Evolutionary conservation across 768 basidiomycete species (phyloP), one percentile per base, ranked within the genome.

Genomic region (Jaapia argillacea): DNA sequence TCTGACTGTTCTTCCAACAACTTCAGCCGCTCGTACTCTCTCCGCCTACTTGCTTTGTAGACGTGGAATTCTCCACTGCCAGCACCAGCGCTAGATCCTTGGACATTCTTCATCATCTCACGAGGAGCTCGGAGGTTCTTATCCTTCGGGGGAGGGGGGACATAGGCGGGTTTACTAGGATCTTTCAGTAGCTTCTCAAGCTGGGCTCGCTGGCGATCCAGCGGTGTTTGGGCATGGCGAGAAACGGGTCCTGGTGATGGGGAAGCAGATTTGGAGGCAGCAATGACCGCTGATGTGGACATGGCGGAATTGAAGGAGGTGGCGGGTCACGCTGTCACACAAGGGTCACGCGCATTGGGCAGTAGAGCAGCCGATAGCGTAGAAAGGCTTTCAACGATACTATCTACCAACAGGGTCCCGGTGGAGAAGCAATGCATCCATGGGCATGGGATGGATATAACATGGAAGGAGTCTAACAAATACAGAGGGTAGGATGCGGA

Each of bases 41-140:
- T 72, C 57, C 94, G 73, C 48, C 96, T 68, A 50, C 83, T 81
- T 14, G 94, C 93, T 58, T 98, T 98, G 69, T 98, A 99, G 0
- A 99, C 96, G 58, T 99, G 96, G 57, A 98, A 97, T 62, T 94
- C 93, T 35, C 94, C 94, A 45, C 87, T 90, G 41, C 96, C 96
- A 14, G 96, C 96, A 36, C 94, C 96, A 5, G 96, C 92, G 61
- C 88, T 90, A 13, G 89, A 93, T 0, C 96, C 96, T 62, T 97
- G 93, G 5, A 99, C 94, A 54, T 98, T 98, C 74, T 96, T 97
- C 88, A 99, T 97, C 88, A 91, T 91, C 60, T 91, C 96, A 40
- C 88, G 72, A 6, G 93, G 71, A 1, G 92, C 70, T 16, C 91
- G 70, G 24, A 97, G 69, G 0, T 70, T 71, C 67, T 88, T 92